Percentiles rank a stretch among this genome's conserved stretches.
Evolutionary conservation across 306 rosid species (phyloP).

Genomic region (Hippophae gyantsensis): DNA sequence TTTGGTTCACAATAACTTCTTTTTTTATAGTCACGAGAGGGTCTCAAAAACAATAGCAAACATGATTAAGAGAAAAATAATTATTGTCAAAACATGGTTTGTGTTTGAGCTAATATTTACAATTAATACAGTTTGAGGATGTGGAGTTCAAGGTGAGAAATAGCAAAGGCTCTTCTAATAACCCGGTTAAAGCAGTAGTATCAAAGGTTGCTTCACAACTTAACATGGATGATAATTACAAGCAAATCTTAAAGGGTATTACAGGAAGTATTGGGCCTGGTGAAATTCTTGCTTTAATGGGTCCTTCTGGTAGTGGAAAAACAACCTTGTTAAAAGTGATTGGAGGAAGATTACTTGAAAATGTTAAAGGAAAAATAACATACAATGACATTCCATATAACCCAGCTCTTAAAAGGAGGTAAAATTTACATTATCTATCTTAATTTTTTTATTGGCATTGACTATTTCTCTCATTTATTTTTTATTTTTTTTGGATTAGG

Average conservation of each 20-base stretch:
- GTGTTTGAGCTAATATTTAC: background rate
- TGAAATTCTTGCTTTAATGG: constrained; percentile 93
- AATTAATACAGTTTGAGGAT: constrained; percentile 72
- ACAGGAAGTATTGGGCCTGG: constrained; percentile 94
- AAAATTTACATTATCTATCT: background rate
- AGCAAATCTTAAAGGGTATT: constrained; percentile 69
- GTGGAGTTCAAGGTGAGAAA: constrained; percentile 67
- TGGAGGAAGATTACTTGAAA: constrained; percentile 67
- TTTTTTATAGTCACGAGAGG: too few species aligned
- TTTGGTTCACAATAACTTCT: too few species aligned
- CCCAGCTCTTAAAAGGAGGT: constrained; percentile 80
- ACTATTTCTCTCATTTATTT: background rate
- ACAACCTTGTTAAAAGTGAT: constrained; percentile 81
- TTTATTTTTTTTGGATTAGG: constrained; percentile 23
- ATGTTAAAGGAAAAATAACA: constrained; percentile 64
- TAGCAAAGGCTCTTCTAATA: constrained; percentile 29
- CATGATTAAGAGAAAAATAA: too few species aligned
- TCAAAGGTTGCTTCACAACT: constrained; percentile 42
- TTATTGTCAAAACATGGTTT: background rate
- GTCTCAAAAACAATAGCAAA: too few species aligned
- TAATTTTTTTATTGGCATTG: background rate
- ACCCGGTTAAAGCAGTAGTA: constrained; percentile 45
- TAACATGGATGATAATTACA: constrained; percentile 43
- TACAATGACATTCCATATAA: constrained; percentile 61
- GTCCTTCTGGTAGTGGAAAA: constrained; percentile 97